phyloP scores from a whole-genome alignment of 768 basidiomycete species.

The Mycena capillaripes region DNA sequence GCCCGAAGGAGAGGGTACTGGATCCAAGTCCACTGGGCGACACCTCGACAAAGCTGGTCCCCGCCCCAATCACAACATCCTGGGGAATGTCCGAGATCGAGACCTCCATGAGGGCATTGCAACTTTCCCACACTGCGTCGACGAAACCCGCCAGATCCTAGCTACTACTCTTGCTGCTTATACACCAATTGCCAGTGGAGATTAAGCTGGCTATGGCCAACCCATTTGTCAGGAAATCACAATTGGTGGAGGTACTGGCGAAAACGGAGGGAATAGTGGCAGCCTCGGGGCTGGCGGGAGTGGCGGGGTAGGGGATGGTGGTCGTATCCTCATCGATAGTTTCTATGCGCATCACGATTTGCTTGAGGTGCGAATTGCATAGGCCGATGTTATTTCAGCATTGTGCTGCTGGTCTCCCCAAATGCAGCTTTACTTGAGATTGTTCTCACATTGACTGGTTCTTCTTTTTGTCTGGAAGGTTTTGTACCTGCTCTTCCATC shows the following conservation, averaged over 20 bases:
- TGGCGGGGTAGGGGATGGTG: background rate
- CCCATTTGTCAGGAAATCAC: background rate
- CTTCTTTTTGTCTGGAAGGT: too few species aligned
- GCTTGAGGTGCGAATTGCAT: constrained; percentile 5
- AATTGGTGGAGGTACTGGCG: background rate
- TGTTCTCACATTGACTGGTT: too few species aligned
- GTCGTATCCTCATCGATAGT: too few species aligned
- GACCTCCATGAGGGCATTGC: background rate
- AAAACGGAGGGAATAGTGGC: background rate
- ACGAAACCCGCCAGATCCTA: background rate
- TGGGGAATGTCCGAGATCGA: background rate
- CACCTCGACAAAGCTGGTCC: background rate
- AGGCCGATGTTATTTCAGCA: background rate
- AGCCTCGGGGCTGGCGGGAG: background rate
- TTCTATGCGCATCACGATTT: background rate
- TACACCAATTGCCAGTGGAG: background rate
- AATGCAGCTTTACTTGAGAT: too few species aligned
- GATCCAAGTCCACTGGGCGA: background rate
- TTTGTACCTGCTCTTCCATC: too few species aligned
- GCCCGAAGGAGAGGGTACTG: background rate
- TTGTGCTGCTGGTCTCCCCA: too few species aligned
- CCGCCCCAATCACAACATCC: background rate
- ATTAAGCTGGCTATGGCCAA: background rate
- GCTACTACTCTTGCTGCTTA: background rate
- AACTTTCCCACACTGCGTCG: background rate